Base-by-base conservation (phyloP, 2,329 filamentous ascomycete genomes). In the Aspergillus viridinutans region DNA sequence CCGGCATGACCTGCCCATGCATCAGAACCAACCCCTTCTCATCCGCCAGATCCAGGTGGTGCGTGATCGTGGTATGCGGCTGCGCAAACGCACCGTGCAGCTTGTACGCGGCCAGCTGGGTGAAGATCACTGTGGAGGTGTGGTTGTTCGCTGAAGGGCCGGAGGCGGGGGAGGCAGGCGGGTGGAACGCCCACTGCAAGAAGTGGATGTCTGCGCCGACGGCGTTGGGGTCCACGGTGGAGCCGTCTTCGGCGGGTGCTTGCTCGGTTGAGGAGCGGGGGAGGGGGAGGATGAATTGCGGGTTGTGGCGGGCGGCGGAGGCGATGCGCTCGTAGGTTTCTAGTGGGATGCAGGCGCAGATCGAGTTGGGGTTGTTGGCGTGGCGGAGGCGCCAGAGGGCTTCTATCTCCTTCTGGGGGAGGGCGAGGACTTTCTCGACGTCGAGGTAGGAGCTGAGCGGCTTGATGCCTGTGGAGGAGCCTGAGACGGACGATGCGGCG, bases 111-210 rank as follows among this genome's bases (percentile, higher is more conserved):
- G 90, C 93, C 32, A 99, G 82, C 69, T 94, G 90, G 0, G 94
- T 99, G 77, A 99, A 97, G 35, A 99, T 85, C 5, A 97, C 87
- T 0, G 89, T 90, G 58, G 83, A 85, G 3, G 86, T 88, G 58
- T 82, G 77, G 20, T 81, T 83, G 56, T 78, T 78, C 23, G 75
- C 77, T 32, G 77, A 83, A 4, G 64, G 58, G 4, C 53, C 60
- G 3, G 63, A 50, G 20, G 68, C 62, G 5, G 65, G 59, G 21
- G 67, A 69, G 1, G 81, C 76, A 2, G 81, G 79, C 0, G 86
- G 82, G 58, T 96, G 92, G 75, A 96, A 97, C 0, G 89, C 90
- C 91, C 95, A 99, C 76, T 99, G 93, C 60, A 99, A 76, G 74
- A 96, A 96, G 76, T 99, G 94, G 49, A 99, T 92, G 74, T 97